phyloP scores from a whole-genome alignment of 1,139 yeast species.

The Spathaspora sp. region DNA sequence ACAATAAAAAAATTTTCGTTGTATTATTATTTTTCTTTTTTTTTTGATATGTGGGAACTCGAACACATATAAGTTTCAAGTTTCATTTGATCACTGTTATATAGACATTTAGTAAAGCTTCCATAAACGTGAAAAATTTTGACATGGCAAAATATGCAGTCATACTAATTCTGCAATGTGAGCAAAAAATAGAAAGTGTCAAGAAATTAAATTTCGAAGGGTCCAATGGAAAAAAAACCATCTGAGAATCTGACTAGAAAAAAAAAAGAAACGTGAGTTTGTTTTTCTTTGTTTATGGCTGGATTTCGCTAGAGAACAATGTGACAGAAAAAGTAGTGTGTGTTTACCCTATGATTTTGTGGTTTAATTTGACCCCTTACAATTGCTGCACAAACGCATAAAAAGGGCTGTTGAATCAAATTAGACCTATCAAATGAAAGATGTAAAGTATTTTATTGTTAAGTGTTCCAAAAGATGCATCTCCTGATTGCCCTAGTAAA shows the following conservation, averaged over 20 bases:
- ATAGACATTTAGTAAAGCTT: too few relatives aligned
- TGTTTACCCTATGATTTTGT: neutral
- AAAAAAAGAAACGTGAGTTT: neutral
- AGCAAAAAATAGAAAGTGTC: neutral
- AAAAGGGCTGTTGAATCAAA: too few relatives aligned
- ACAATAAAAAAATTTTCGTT: neutral
- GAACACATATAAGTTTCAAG: neutral
- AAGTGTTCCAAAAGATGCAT: too few relatives aligned
- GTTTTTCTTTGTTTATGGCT: neutral
- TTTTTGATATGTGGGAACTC: neutral
- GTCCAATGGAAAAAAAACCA: neutral
- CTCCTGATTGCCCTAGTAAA: too few relatives aligned
- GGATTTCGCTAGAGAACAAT: conserved; percentile 1
- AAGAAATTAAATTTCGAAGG: neutral
- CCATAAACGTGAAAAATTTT: neutral
- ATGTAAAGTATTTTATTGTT: too few relatives aligned
- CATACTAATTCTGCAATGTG: neutral
- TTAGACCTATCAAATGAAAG: too few relatives aligned
- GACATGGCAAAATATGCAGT: neutral
- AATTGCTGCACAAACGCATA: neutral
- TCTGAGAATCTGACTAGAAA: neutral
- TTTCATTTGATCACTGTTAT: too few relatives aligned
- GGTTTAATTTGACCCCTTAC: neutral
- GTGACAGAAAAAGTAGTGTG: neutral
- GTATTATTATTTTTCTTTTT: neutral